Base-by-base conservation (phyloP, 345 rosid genomes). In the Nephelium lappaceum region DNA sequence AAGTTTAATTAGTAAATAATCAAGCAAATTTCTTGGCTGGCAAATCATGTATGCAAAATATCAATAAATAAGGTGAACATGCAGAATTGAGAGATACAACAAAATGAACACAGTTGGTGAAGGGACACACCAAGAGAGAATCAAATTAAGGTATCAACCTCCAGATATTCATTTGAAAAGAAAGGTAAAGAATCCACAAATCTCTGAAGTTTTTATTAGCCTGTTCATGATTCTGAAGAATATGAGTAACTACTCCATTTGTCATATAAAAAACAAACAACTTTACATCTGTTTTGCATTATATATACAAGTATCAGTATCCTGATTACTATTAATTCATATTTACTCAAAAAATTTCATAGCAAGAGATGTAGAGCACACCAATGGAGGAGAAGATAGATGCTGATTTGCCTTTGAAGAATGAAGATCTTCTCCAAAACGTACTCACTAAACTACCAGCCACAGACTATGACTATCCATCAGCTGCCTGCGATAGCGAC, bases 391-490 rank as follows among this genome's bases (percentile, higher is more conserved):
- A 74, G 77, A 27, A 39, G 53, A 55, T 72, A 65, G 47, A 11
- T 47, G 49, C 6, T 55, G 62, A 5, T 38, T 58, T 57, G 1
- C 42, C 53, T 41, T 11, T 41, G 38, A 57, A 1, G 41, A 61
- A 62, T 77, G 85, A 87, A 8, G 91, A 91, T 75, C 72, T 85
- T 55, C 81, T 87, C 58, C 78, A 65, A 27, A 83, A 80, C 75
- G 84, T 91, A 11, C 71, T 91, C 14, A 72, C 83, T 0, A 80
- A 86, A 85, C 58, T 91, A 8, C 89, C 88, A 1, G 91, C 92
- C 15, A 10, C 16, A 25, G 72, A 91, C 60, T 91, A 90, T 62
- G 89, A 27, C 31, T 27, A 27, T 27, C 31, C 92, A 7, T 75
- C 84, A 0, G 90, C 92, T 5, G 83, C 92, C 1, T 82, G 85